Conservation (phyloP, 2,329 filamentous ascomycete genomes). For the Elsinoe australis region DNA sequence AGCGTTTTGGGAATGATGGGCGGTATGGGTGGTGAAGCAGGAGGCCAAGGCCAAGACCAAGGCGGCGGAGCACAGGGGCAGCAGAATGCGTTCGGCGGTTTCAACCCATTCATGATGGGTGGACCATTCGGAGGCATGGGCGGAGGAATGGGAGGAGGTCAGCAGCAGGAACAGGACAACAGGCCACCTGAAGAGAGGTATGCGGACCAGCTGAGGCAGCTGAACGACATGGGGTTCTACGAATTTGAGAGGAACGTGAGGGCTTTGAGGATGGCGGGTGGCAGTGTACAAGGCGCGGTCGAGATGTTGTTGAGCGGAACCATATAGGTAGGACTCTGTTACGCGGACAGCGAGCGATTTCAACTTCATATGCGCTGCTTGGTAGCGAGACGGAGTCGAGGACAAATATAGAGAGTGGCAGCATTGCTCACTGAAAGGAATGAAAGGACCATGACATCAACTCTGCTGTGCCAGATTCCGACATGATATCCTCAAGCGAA, state of each 20-base stretch:
- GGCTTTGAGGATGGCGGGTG: slow-evolving; percentile 78
- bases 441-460: no score
- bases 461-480: no score
- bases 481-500: no score
- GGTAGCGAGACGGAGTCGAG: no score
- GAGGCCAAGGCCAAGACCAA: slow-evolving; percentile 38
- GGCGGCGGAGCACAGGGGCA: slow-evolving; percentile 24
- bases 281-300: slow-evolving; percentile 86
- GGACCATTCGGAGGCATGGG: slow-evolving; percentile 30
- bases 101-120: slow-evolving; percentile 39
- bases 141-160: slow-evolving; percentile 27
- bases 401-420: no score
- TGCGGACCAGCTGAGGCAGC: slow-evolving; percentile 76
- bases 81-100: slow-evolving; percentile 37
- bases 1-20: slow-evolving; percentile 49
- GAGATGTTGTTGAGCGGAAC: slow-evolving; percentile 53
- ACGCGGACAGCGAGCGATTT: no score
- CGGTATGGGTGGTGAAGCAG: slow-evolving; percentile 36
- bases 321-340: no score
- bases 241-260: slow-evolving; percentile 92
- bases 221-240: slow-evolving; percentile 99
- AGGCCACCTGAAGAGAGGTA: slow-evolving; percentile 91
- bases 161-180: slow-evolving; percentile 55
- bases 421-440: no score
- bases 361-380: no score